Evolutionary conservation across 2,329 filamentous ascomycete species (phyloP).

Genomic region (Monosporascus sp.): DNA sequence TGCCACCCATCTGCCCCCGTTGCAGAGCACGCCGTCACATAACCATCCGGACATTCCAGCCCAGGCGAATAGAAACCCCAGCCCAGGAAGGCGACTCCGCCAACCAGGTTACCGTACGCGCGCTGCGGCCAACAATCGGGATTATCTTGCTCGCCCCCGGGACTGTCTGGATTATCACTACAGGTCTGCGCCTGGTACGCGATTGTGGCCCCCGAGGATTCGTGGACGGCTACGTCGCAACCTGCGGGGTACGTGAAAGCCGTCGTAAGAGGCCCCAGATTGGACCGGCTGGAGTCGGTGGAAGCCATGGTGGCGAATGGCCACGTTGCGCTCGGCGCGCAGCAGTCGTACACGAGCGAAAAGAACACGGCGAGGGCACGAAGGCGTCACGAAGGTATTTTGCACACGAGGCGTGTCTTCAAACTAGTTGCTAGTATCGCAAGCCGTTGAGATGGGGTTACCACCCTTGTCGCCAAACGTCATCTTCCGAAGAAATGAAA

Average conservation of each 20-base stretch:
- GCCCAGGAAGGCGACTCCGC: slow-evolving; percentile 17
- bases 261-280: slow-evolving; percentile 23
- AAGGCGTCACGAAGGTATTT: too few relatives aligned
- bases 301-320: too few relatives aligned
- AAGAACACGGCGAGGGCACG: too few relatives aligned
- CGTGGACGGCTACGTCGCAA: slow-evolving; percentile 13
- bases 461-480: too few relatives aligned
- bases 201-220: slow-evolving; percentile 15
- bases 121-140: slow-evolving; percentile 26
- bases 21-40: slow-evolving; percentile 27
- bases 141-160: slow-evolving; percentile 17
- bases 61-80: slow-evolving; percentile 34
- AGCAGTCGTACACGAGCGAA: too few relatives aligned
- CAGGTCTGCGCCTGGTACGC: slow-evolving; percentile 23
- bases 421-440: too few relatives aligned
- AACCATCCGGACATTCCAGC: slow-evolving; percentile 26
- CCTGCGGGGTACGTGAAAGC: slow-evolving; percentile 13
- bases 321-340: too few relatives aligned
- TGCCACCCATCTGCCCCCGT: slow-evolving; percentile 14
- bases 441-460: too few relatives aligned
- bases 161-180: slow-evolving; percentile 4
- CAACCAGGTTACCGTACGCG: slow-evolving; percentile 4
- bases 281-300: not conserved
- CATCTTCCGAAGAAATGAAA: too few relatives aligned
- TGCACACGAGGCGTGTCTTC: too few relatives aligned